Conservation (phyloP, 306 rosid genomes). For the Citrullus amarus region DNA sequence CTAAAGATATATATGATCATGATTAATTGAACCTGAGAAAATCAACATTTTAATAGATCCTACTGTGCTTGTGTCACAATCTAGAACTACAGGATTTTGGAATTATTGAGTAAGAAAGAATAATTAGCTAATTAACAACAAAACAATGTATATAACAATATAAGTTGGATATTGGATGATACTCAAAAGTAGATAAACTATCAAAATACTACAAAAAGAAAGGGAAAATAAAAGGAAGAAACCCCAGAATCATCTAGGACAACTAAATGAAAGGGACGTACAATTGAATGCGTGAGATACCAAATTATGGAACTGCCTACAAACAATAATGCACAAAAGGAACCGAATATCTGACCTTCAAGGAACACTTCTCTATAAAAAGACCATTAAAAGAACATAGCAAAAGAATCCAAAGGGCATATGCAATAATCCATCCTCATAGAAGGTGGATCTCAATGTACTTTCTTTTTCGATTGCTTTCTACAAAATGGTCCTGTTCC, state of each 20-base stretch:
- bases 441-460: background rate
- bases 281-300: background rate
- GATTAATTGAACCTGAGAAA: conserved; percentile 2
- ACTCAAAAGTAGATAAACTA: background rate
- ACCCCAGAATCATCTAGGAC: background rate
- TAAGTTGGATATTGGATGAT: background rate
- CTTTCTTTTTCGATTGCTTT: background rate
- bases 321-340: background rate
- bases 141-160: background rate
- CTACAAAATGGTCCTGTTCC: background rate
- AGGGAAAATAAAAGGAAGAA: background rate
- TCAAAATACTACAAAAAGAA: background rate
- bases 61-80: conserved; percentile 2
- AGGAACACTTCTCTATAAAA: background rate
- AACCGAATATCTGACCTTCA: background rate
- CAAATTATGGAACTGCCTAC: background rate
- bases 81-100: background rate
- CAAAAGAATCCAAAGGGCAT: background rate
- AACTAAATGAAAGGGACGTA: background rate
- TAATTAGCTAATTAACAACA: background rate
- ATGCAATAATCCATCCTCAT: background rate
- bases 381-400: background rate
- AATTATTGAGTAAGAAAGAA: background rate
- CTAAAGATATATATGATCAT: background rate
- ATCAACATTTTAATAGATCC: background rate